Conservation (phyloP, 177 flowering plant genomes). For the Vitis hybrid region DNA sequence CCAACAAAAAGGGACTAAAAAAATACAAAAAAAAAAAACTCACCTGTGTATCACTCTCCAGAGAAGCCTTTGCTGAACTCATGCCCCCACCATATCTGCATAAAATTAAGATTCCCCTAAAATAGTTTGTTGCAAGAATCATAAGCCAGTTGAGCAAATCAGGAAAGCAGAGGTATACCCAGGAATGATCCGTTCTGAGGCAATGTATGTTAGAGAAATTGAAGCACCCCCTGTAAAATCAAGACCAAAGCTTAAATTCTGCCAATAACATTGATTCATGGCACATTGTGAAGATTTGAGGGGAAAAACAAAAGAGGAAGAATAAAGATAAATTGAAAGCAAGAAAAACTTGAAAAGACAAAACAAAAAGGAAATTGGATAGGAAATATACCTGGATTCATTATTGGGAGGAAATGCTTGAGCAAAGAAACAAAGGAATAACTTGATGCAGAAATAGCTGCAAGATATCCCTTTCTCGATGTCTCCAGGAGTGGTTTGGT, state of each 20-base stretch:
- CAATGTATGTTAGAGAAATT: conserved; percentile 90
- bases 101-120: too few relatives aligned
- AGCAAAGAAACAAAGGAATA: conserved; percentile 90
- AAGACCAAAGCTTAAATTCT: background rate
- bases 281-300: too few relatives aligned
- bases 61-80: conserved; percentile 97
- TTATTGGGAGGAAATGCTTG: conserved; percentile 90
- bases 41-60: conserved; percentile 91
- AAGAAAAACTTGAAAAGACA: background rate
- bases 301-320: background rate
- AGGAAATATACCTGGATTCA: conserved; percentile 76
- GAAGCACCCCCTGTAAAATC: conserved; percentile 78
- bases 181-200: conserved; percentile 92
- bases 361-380: background rate
- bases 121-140: too few relatives aligned
- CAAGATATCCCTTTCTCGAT: conserved; percentile 92
- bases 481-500: conserved; percentile 88
- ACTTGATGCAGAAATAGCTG: conserved; percentile 95
- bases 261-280: too few relatives aligned
- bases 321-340: background rate
- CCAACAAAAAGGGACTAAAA: background rate
- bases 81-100: conserved; percentile 96
- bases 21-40: conserved; percentile 15
- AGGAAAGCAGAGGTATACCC: conserved; percentile 46
- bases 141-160: background rate